These are phyloP conservation scores for Saccharum hybrid DNA, from an alignment of 202 grass and related monocot genomes.

Conservation along the genomic window DNA sequence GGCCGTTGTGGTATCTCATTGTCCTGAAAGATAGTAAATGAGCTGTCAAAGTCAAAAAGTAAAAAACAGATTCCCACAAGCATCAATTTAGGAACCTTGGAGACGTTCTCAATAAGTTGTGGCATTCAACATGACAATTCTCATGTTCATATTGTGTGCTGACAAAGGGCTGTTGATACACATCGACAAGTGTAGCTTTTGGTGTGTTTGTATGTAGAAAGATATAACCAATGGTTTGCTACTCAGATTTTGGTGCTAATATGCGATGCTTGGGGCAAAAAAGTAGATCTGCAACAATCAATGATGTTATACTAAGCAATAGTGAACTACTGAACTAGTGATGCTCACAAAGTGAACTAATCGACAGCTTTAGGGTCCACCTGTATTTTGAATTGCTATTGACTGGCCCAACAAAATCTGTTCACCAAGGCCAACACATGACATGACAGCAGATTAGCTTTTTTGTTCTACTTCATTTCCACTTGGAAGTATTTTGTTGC, in stretches of 20 bases:
- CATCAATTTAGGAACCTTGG: conserved; percentile 11
- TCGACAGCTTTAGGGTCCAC: conserved; percentile 1
- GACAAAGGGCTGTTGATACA: conserved; percentile 2
- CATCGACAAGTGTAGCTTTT: not conserved
- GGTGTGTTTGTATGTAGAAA: conserved; percentile 12
- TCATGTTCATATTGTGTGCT: conserved; percentile 10
- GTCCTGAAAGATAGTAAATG: not conserved
- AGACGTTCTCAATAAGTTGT: not conserved
- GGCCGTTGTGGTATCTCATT: not conserved
- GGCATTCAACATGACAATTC: not conserved
- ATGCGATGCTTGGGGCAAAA: not conserved
- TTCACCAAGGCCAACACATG: not conserved
- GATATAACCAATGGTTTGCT: not conserved
- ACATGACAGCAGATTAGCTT: not conserved
- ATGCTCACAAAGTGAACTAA: conserved; percentile 30
- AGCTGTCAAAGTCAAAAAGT: not conserved
- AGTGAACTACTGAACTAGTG: conserved; percentile 24
- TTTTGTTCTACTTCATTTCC: conserved; percentile 37
- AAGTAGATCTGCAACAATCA: conserved; percentile 3
- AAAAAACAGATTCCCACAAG: not conserved
- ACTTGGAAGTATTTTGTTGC: conserved; percentile 16
- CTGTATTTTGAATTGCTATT: conserved; percentile 14
- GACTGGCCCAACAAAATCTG: conserved; percentile 27
- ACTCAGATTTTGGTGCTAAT: not conserved
- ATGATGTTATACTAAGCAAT: conserved; percentile 7